These are phyloP conservation scores for Eustoma russellianum DNA, from an alignment of 257 asterid genomes.

Conservation along the genomic window DNA sequence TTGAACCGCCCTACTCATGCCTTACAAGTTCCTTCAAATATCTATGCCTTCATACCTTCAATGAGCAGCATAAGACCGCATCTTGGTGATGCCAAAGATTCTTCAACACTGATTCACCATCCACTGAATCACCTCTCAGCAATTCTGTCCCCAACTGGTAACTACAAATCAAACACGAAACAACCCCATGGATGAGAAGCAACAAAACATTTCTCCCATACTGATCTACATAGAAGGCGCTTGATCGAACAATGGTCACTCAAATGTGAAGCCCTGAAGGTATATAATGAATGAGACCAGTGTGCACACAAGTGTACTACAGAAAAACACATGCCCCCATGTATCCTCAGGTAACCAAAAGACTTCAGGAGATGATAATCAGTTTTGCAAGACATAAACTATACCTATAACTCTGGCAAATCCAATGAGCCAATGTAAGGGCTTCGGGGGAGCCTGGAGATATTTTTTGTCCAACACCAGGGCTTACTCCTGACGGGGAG, in stretches of 20 bases:
- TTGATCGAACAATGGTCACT: background rate
- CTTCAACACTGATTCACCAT: conserved; percentile 57
- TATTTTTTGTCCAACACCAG: conserved; percentile 44
- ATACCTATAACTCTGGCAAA: conserved; percentile 91
- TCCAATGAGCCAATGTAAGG: conserved; percentile 83
- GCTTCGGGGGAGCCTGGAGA: conserved; percentile 91
- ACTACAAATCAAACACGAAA: conserved; percentile 29
- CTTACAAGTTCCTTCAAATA: too few relatives aligned
- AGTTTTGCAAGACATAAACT: conserved; percentile 3
- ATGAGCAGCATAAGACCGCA: conserved; percentile 88
- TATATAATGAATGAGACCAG: too few relatives aligned
- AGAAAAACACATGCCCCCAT: too few relatives aligned
- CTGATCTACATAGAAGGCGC: background rate
- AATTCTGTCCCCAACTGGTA: conserved; percentile 67
- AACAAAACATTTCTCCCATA: too few relatives aligned
- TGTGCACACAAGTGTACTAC: too few relatives aligned
- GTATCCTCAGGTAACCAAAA: too few relatives aligned
- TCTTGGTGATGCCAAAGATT: conserved; percentile 95
- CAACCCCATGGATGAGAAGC: background rate
- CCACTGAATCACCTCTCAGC: conserved; percentile 37
- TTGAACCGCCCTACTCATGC: too few relatives aligned
- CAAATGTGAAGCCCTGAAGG: too few relatives aligned
- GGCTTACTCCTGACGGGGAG: conserved; percentile 63
- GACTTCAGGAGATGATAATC: background rate
- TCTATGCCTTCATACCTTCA: conserved; percentile 44